Evolutionary conservation across 148 eudicot genomes (phyloP), one percentile per base, ranked within the genome.

Genomic region (Silene latifolia): DNA sequence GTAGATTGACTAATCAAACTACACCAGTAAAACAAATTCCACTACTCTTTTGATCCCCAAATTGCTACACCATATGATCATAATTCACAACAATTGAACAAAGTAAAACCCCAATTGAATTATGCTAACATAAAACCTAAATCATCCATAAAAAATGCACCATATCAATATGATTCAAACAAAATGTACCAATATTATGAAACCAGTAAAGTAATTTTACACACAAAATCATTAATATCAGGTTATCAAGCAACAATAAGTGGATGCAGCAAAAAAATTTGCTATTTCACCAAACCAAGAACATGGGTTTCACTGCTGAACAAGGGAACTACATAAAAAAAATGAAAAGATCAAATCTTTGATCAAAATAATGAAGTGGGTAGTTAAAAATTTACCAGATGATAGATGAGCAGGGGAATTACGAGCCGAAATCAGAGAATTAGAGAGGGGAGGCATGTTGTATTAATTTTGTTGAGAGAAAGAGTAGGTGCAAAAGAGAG

Each of bases 381-480:
- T 21, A 20, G 56, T 71, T 39, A 17, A 61, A 72, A 63, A 29
- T 21, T 68, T 83, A 89, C 93, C 91, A 32, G 84, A 72, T 25
- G 86, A 73, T 56, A 82, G 48, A 10, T 76, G 85, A 77, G 60
- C 62, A 20, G 84, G 63, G 8, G 85, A 79, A 62, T 48, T 77
- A 17, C 77, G 82, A 48, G 85, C 59, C 15, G 82, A 29, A 51
- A 81, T 68, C 54, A 82, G 76, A 20, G 93, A 82, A 66, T 86
- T 89, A 4, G 87, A 81, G 2, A 87, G 54, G 68, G 87, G 72
- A 63, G 78, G 46, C 88, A 86, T 87, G 18, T 71, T 32, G 35
- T 27, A 27, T 27, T 27, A 27, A 27, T 27, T 27, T 27, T 1
- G 29, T 27, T n/a, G n/a, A n/a, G n/a, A 27, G 1, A 27, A 3